These are phyloP conservation scores for Postia placenta DNA, from an alignment of 768 basidiomycete species.

Conservation along the genomic window DNA sequence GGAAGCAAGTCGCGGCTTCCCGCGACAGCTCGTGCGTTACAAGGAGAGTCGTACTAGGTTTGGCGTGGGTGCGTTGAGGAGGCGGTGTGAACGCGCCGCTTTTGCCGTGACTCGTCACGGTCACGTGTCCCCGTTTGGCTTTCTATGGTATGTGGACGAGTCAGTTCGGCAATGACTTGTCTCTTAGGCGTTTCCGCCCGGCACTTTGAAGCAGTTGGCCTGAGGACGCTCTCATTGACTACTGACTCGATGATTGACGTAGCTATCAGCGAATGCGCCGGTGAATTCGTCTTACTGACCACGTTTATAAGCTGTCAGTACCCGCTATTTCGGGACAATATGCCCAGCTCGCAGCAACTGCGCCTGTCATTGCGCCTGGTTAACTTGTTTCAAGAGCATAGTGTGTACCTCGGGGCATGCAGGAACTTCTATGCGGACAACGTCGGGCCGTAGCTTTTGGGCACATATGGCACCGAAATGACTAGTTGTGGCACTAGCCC, in stretches of 20 bases:
- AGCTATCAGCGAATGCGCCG: too few species aligned
- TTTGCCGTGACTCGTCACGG: background rate
- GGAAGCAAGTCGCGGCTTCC: too few species aligned
- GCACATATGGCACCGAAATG: too few species aligned
- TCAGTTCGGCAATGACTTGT: background rate
- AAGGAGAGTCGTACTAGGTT: background rate
- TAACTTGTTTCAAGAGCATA: too few species aligned
- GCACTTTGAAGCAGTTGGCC: background rate
- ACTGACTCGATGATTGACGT: background rate
- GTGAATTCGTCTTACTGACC: too few species aligned
- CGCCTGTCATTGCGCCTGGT: constrained; percentile 1
- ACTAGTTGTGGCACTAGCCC: too few species aligned
- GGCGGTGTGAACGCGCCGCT: background rate
- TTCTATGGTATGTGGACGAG: background rate
- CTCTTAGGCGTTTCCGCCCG: background rate
- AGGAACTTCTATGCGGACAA: too few species aligned
- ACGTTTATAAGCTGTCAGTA: background rate
- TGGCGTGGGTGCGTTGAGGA: background rate
- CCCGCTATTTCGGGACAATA: background rate
- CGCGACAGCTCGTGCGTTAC: too few species aligned
- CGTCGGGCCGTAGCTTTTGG: too few species aligned
- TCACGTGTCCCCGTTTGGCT: background rate
- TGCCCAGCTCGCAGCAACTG: background rate
- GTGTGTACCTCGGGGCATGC: too few species aligned
- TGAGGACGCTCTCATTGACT: background rate